Percentiles rank a stretch among this genome's conserved stretches.
Conservation (phyloP, 352 stramenopile genomes). For the Pythium folliculosum region DNA sequence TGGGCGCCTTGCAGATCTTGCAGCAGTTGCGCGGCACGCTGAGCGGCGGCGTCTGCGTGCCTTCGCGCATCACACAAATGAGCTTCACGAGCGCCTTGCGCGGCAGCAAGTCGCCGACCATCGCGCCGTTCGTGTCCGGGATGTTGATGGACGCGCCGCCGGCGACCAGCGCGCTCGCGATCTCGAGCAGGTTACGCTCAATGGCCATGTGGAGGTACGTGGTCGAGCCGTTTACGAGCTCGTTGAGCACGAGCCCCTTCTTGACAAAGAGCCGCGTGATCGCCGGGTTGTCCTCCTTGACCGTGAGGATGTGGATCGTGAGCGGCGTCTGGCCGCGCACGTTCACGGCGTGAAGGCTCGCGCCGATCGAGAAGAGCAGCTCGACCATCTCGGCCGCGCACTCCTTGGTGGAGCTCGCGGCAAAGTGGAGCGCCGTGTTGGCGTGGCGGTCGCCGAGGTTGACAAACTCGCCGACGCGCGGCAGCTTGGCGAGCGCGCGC, state of each 20-base stretch:
- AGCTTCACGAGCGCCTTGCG: constrained; percentile 79
- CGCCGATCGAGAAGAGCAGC: constrained; percentile 63
- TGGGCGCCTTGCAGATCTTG: constrained; percentile 85
- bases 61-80: constrained; percentile 79
- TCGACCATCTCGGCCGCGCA: constrained; percentile 67
- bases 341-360: constrained; percentile 66
- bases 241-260: constrained; percentile 54
- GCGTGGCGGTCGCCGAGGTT: constrained; percentile 75
- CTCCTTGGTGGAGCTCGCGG: constrained; percentile 60
- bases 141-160: constrained; percentile 85
- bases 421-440: constrained; percentile 86
- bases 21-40: constrained; percentile 61
- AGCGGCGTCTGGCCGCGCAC: constrained; percentile 82
- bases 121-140: constrained; percentile 72
- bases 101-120: constrained; percentile 75
- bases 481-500: constrained; percentile 76
- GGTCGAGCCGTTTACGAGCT: constrained; percentile 64
- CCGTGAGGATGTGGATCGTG: constrained; percentile 83
- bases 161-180: constrained; percentile 64
- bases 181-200: constrained; percentile 65
- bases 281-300: constrained; percentile 52
- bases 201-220: constrained; percentile 87
- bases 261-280: constrained; percentile 63
- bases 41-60: constrained; percentile 58
- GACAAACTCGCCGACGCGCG: constrained; percentile 64